These are phyloP conservation scores for Fraxinus cuspidata DNA, from an alignment of 257 asterid genomes.

Conservation along the genomic window DNA sequence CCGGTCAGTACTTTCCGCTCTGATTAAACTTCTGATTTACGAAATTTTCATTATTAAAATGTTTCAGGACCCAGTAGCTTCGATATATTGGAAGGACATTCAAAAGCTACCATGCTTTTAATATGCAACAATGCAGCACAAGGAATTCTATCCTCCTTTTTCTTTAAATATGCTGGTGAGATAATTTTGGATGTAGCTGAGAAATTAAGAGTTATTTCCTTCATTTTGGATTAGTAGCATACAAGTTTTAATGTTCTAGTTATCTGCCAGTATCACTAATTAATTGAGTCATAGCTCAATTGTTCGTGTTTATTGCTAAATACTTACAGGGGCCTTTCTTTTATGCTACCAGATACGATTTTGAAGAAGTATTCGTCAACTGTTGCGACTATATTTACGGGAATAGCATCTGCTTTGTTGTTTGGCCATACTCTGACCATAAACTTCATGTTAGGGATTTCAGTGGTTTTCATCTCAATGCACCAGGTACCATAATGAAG, in stretches of 20 bases:
- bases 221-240: constrained; percentile 14
- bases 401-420: constrained; percentile 91
- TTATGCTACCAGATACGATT: constrained; percentile 64
- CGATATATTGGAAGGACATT: constrained; percentile 90
- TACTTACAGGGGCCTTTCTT: constrained; percentile 27
- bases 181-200: constrained; percentile 12
- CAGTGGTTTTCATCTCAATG: constrained; percentile 97
- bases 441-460: constrained; percentile 91
- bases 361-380: constrained; percentile 97
- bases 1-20: constrained; percentile 20
- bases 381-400: constrained; percentile 98
- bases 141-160: constrained; percentile 95
- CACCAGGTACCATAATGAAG: constrained; percentile 73
- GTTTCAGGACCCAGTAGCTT: constrained; percentile 84
- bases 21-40: constrained; percentile 10
- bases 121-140: constrained; percentile 99
- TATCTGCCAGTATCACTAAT: constrained; percentile 17
- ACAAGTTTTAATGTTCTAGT: not conserved
- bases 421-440: constrained; percentile 91
- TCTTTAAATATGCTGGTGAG: constrained; percentile 99
- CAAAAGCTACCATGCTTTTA: constrained; percentile 88
- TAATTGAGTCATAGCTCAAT: constrained; percentile 9
- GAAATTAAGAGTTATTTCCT: constrained; percentile 15
- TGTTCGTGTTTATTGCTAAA: constrained; percentile 19
- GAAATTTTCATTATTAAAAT: constrained; percentile 15